Base-by-base conservation (phyloP, 768 basidiomycete genomes). In the Trametes coccinea region DNA sequence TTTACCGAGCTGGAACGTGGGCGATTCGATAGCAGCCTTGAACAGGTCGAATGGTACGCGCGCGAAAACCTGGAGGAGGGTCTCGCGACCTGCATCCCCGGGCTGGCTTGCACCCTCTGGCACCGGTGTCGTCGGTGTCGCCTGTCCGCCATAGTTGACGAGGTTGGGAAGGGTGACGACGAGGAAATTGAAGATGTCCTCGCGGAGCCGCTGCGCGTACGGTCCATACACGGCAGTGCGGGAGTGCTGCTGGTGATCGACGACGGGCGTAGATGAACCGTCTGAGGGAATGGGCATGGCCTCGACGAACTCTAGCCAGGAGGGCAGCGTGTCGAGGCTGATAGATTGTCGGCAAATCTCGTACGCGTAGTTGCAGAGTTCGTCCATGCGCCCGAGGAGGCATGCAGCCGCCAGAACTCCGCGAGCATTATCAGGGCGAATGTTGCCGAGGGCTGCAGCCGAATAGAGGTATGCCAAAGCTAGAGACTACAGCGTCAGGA, bases 1-100 rank as follows among this genome's bases (percentile, higher is more conserved):
- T 79, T 60, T 63, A 91, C 92, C 92, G 63, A 93, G 89, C 72
- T 87, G 83, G 77, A 93, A 92, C 29, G 79, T 81, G 31, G 88
- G 85, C 2, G 89, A 89, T 75, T 92, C 90, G 56, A 93, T 81
- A 41, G 88, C 90, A 22, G 81, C 80, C 75, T 93, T 93, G 75
- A 93, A 93, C 74, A 92, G 81, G 61, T 94, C 92, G 73, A 94
- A 95, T 3, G 93, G 92, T 49, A 93, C 87, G 56, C 80, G 81
- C 29, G 89, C 83, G 76, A 89, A 94, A 63, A 92, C 80, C 68
- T 86, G 85, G 66, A 92, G 75, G 46, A 93, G 76, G 14, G 85
- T 80, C 56, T 91, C 90, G 67, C 90, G 84, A 43, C 89, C 84
- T 62, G 75, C 79, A 49, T 80, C 71, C 46, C 64, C 17, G 10